Evolutionary conservation across 495 filamentous ascomycete genomes (phyloP).

Genomic region (Tuber borchii): DNA sequence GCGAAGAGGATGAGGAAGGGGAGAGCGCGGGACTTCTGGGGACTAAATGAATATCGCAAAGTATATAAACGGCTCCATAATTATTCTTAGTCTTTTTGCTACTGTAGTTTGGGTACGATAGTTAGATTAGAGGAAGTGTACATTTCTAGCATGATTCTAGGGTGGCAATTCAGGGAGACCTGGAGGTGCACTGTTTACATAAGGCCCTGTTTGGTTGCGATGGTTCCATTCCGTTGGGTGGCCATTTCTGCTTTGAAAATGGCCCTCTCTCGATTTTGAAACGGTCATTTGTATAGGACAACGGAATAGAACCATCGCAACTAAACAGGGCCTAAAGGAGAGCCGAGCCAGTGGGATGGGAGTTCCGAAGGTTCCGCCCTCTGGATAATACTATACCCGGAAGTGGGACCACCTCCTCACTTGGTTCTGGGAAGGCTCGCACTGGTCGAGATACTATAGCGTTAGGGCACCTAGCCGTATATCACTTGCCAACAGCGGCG

Average conservation of each 20-base stretch:
- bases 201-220: no score
- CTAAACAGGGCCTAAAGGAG: not conserved
- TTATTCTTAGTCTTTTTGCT: not conserved
- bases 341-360: not conserved
- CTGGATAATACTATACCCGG: no score
- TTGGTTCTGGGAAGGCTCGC: no score
- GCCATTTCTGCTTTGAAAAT: no score
- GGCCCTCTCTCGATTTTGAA: no score
- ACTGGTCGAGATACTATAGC: no score
- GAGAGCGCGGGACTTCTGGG: conserved; percentile 26
- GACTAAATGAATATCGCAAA: conserved; percentile 8
- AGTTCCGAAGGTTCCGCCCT: not conserved
- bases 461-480: no score
- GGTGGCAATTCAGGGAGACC: not conserved
- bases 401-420: no score
- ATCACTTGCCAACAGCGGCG: no score
- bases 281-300: no score
- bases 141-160: not conserved
- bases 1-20: conserved; percentile 44
- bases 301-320: no score
- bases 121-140: not conserved
- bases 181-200: not conserved
- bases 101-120: not conserved
- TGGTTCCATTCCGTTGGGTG: no score
- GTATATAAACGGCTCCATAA: not conserved